These are phyloP conservation scores for Zychaea mexicana DNA, from an alignment of 371 early-diverging fungal genomes.

Conservation along the genomic window DNA sequence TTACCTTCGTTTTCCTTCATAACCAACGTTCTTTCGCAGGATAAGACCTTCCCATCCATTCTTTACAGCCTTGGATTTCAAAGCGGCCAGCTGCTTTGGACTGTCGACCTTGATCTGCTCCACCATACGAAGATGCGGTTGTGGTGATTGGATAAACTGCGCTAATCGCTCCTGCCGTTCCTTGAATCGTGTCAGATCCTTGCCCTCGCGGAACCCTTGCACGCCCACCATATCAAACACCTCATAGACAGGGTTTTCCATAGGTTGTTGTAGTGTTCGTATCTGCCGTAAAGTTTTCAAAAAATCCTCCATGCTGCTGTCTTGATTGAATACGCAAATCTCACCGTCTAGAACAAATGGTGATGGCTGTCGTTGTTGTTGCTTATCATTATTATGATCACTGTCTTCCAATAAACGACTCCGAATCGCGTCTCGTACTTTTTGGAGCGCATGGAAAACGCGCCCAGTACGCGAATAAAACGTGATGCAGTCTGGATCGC, in stretches of 20 bases:
- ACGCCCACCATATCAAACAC: slow-evolving; percentile 56
- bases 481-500: slow-evolving; percentile 22
- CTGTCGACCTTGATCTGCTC: slow-evolving; percentile 32
- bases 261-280: slow-evolving; percentile 25
- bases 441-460: slow-evolving; percentile 33
- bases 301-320: slow-evolving; percentile 36
- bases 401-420: slow-evolving; percentile 12
- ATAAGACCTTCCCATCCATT: slow-evolving; percentile 66
- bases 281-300: slow-evolving; percentile 31
- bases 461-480: slow-evolving; percentile 56
- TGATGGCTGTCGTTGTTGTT: slow-evolving; percentile 3
- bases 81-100: slow-evolving; percentile 25
- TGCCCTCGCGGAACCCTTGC: slow-evolving; percentile 31
- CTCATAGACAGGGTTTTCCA: slow-evolving; percentile 49
- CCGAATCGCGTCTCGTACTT: slow-evolving; percentile 37
- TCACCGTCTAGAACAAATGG: slow-evolving; percentile 60
- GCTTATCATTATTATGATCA: background rate
- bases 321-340: slow-evolving; percentile 45
- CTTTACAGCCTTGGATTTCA: slow-evolving; percentile 28
- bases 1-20: slow-evolving; percentile 63
- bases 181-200: slow-evolving; percentile 25
- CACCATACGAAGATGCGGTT: slow-evolving; percentile 30
- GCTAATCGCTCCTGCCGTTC: slow-evolving; percentile 37
- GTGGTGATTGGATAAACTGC: slow-evolving; percentile 13
- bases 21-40: slow-evolving; percentile 49